Evolutionary conservation across 2,329 filamentous ascomycete species (phyloP), one percentile per base, ranked within the genome.

Genomic region (Phaeosphaeriaceae sp.): DNA sequence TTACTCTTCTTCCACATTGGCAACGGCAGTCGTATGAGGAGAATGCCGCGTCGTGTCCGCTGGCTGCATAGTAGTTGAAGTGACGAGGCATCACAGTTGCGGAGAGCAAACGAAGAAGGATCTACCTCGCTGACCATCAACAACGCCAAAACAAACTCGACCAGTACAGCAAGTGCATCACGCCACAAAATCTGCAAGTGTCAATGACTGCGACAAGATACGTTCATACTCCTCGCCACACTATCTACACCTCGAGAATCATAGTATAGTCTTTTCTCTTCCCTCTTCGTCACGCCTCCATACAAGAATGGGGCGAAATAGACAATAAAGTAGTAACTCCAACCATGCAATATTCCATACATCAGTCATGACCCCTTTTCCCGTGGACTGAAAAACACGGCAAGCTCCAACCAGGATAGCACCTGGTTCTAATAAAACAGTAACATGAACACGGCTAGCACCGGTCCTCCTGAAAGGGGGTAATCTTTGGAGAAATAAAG

Each of bases 391-490:
- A 19, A 52, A 40, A 28, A 56, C 22, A 52, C 43, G 32, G 19
- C n/a, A 42, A 46, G 15, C 35, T 40, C 35, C 15, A 40, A 40
- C 23, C 67, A 69, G 67, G 69, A 67, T 71, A 66, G 67, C 63
- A 70, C 70, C 71, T 69, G 66, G 66, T 57, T 67, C 63, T 57
- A 60, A 64, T 69, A 65, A 68, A 65, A 60, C 62, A 69, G 69
- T 53, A 70, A 69, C 67, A 71, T 69, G 67, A 64, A 72, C 62
- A 60, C 68, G 70, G 67, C 69, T 69, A 70, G 68, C 61, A 66
- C 69, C 70, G 69, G 64, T 66, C 65, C 67, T 71, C 67, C 69
- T 69, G 64, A 70, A 70, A 71, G 66, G 68, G 69, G 69, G 69
- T 72, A 71, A 66, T 72, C 69, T 61, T 68, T 68, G 52, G 44